Base-by-base conservation (phyloP, 2,329 filamentous ascomycete genomes). In the Neoarthrinium moseri region DNA sequence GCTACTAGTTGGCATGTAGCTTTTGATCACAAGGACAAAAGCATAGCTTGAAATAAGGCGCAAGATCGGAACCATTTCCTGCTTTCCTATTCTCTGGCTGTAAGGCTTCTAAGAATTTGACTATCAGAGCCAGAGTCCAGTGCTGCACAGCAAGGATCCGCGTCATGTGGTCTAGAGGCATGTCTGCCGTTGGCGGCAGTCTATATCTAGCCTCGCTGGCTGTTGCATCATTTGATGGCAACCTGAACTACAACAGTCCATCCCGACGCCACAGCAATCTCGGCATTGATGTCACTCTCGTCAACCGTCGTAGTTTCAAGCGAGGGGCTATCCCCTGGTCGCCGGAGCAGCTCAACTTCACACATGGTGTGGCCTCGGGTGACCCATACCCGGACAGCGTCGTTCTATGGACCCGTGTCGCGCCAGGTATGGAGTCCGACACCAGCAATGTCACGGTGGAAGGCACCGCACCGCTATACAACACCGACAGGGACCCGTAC, bases 171-270 rank as follows among this genome's bases (percentile, higher is more conserved):
- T n/a, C n/a, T n/a, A n/a, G n/a, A n/a, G n/a, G n/a, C n/a, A n/a
- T n/a, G n/a, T n/a, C n/a, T n/a, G n/a, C n/a, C n/a, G n/a, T n/a
- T n/a, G n/a, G n/a, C n/a, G n/a, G n/a, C n/a, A n/a, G n/a, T n/a
- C n/a, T n/a, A n/a, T n/a, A n/a, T n/a, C n/a, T 29, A n/a, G 26
- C 26, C 26, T 29, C n/a, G 26, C 8, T 8, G 26, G 53, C 47
- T 11, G 37, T 29, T 15, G 57, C 50, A 4, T 40, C 36, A 18
- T 60, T 63, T 34, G 51, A 54, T 44, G 63, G 62, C 4, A 87
- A 87, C 59, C 60, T 87, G 49, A 87, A 87, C 66, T 88, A 87
- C 61, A 71, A 74, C 40, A 84, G 79, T 55, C 84, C 85, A 6
- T 88, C 84, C 1, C 72, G 78, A 32, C 75, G 83, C 35, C 84